A percentile compares a stretch with the other conserved stretches of the same genome.
phyloP scores from a whole-genome alignment of 2,329 filamentous ascomycete species.

The Colletotrichum horii region DNA sequence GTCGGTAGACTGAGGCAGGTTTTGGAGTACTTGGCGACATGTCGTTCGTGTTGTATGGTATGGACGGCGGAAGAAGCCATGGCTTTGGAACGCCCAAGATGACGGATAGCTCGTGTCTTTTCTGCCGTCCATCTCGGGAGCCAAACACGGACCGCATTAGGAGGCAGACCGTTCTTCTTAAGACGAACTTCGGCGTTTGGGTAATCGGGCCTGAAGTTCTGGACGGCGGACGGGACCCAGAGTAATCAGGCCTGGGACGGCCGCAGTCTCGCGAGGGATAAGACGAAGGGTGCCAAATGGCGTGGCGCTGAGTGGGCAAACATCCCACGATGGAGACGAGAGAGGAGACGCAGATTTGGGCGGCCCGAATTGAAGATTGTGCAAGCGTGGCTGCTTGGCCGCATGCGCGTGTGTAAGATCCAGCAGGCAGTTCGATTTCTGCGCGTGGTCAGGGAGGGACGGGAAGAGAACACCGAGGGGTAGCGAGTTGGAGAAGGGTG shows the following conservation, averaged over 20 bases:
- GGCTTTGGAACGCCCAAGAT: neutral
- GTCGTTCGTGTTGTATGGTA: neutral
- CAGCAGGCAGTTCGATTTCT: neutral
- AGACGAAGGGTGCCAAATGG: neutral
- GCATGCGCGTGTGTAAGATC: slow-evolving; percentile 4
- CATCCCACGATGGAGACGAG: slow-evolving; percentile 10
- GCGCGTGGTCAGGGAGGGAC: neutral
- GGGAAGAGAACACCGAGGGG: slow-evolving; percentile 1
- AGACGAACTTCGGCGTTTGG: neutral
- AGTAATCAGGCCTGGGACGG: neutral
- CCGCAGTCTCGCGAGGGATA: neutral
- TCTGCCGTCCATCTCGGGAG: neutral
- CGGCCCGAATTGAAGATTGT: slow-evolving; percentile 5
- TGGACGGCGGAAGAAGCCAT: neutral
- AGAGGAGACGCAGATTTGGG: neutral
- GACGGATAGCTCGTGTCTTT: neutral
- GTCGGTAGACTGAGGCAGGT: neutral
- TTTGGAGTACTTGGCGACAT: neutral
- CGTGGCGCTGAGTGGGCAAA: slow-evolving; percentile 5
- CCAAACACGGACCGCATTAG: neutral
- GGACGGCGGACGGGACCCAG: slow-evolving; percentile 9
- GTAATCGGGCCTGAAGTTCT: slow-evolving; percentile 1
- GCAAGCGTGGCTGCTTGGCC: neutral
- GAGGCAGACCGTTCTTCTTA: slow-evolving; percentile 11
- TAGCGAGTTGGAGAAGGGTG: slow-evolving; percentile 10